Percentiles rank a stretch among this genome's conserved stretches.
Evolutionary conservation across 108 stramenopile species (phyloP).

Genomic region (Cyclotella cryptica): DNA sequence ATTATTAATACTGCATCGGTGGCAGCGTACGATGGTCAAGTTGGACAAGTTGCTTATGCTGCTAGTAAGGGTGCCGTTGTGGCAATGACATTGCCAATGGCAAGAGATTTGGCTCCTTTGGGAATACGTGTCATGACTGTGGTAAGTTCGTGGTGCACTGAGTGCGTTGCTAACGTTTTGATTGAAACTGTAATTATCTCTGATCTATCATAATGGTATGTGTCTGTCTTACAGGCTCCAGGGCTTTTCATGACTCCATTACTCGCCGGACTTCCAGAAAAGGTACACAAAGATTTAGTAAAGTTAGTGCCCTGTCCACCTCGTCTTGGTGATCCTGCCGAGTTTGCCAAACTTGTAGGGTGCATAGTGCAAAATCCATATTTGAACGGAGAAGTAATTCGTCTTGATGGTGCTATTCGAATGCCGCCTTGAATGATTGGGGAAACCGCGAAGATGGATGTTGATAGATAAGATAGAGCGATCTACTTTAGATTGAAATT

Average conservation of each 20-base stretch:
- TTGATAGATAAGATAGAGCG: background rate
- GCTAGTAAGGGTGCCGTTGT: slow-evolving; percentile 93
- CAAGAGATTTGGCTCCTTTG: slow-evolving; percentile 85
- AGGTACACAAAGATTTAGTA: slow-evolving; percentile 82
- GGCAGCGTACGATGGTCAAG: slow-evolving; percentile 96
- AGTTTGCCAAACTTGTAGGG: slow-evolving; percentile 84
- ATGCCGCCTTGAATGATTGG: slow-evolving; percentile 81
- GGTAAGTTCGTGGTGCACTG: slow-evolving; percentile 52
- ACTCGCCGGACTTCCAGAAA: slow-evolving; percentile 86
- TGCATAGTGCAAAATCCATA: slow-evolving; percentile 85
- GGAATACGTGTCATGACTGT: slow-evolving; percentile 93
- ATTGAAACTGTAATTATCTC: background rate
- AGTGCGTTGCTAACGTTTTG: background rate
- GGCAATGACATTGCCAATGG: slow-evolving; percentile 90
- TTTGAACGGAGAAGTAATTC: slow-evolving; percentile 91
- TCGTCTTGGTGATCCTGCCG: slow-evolving; percentile 84
- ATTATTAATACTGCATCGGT: slow-evolving; percentile 96
- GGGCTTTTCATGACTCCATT: slow-evolving; percentile 94
- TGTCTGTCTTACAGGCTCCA: slow-evolving; percentile 67
- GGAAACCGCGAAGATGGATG: background rate
- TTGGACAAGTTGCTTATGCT: slow-evolving; percentile 93
- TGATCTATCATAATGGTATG: background rate
- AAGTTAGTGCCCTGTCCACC: slow-evolving; percentile 88
- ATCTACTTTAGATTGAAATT: background rate
- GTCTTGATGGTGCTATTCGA: slow-evolving; percentile 93